phyloP scores from a whole-genome alignment of 2,329 filamentous ascomycete species.

The Endoconidiophora polonica region DNA sequence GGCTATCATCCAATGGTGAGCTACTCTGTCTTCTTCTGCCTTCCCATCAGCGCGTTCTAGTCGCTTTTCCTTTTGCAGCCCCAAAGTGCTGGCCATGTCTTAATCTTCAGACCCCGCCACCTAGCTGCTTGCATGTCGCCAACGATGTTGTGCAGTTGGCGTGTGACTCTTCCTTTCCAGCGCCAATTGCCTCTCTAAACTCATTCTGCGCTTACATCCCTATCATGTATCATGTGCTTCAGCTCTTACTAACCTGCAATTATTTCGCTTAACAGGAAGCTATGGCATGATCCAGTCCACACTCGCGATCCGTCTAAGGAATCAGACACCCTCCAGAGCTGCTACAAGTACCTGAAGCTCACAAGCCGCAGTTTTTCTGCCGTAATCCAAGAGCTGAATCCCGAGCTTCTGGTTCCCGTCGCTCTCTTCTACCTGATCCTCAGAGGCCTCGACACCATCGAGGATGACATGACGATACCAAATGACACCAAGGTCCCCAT shows the following conservation, averaged over 20 bases:
- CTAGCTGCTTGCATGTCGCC: background rate
- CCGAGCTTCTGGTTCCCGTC: slow-evolving; percentile 78
- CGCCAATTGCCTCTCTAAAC: background rate
- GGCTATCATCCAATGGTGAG: slow-evolving; percentile 76
- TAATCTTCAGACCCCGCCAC: background rate
- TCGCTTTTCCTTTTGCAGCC: too few species aligned
- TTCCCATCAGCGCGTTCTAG: too few species aligned
- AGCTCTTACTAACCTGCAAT: background rate
- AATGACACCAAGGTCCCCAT: slow-evolving; percentile 71
- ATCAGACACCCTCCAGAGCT: slow-evolving; percentile 54
- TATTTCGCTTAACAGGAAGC: slow-evolving; percentile 47
- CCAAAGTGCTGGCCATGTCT: too few species aligned
- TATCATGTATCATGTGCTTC: slow-evolving; percentile 4
- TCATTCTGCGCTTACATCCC: background rate
- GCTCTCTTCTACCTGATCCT: slow-evolving; percentile 86
- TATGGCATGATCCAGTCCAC: slow-evolving; percentile 93
- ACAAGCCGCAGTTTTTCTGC: slow-evolving; percentile 87
- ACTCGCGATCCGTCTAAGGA: slow-evolving; percentile 63
- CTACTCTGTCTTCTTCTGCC: background rate
- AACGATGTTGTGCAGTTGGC: background rate
- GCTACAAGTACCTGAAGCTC: slow-evolving; percentile 70
- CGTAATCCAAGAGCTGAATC: slow-evolving; percentile 91
- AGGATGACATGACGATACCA: slow-evolving; percentile 92
- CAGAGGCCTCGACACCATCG: slow-evolving; percentile 89
- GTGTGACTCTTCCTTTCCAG: too few species aligned